Base-by-base conservation (phyloP, 805 yeast genomes). In the Babjeviella inositovora region DNA sequence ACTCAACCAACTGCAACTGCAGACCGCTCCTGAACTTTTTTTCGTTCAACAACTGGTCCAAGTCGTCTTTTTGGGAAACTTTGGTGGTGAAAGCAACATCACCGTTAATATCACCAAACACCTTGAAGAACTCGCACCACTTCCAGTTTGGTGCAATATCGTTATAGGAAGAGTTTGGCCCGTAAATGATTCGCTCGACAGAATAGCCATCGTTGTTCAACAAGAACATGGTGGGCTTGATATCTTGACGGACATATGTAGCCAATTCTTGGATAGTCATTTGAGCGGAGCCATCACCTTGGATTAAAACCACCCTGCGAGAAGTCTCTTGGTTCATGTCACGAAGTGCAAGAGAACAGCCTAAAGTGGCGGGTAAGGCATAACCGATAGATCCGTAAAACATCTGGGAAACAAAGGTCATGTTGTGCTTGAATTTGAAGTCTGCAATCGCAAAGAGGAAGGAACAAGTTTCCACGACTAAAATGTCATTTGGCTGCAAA, bases 71-170 rank as follows among this genome's bases (percentile, higher is more conserved):
- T 4, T 50, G 45, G n/a, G 39, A 31, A 14, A 67, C 54, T 20
- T 33, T 41, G 13, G 34, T 32, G 15, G 52, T 46, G 19, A 37
- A 41, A 24, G 50, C 14, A 8, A 29, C 39, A 9, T 23, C 28
- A 9, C 17, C 17, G 20, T 41, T 32, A 9, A 27, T 24, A 30
- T 53, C 73, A 8, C 82, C 84, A 38, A 85, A 75, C 10, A 67
- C 62, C 27, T 63, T 56, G 32, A 79, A 62, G 17, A 80, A 49
- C 28, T 66, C 50, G 2, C 72, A 59, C 93, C 93, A 84, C 31
- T 74, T 57, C 66, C 69, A 59, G n/a, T 43, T 34, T 6, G 45
- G 46, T 25, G 56, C 50, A 20, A 63, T 59, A 30, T 63, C 70
- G 32, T 63, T 63, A 32, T 62, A 63, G 1, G 61, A 43, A 24